A percentile compares a stretch with the other conserved stretches of the same genome.
phyloP scores from a whole-genome alignment of 2,329 filamentous ascomycete species.

The Neopestalotiopsis sp. region DNA sequence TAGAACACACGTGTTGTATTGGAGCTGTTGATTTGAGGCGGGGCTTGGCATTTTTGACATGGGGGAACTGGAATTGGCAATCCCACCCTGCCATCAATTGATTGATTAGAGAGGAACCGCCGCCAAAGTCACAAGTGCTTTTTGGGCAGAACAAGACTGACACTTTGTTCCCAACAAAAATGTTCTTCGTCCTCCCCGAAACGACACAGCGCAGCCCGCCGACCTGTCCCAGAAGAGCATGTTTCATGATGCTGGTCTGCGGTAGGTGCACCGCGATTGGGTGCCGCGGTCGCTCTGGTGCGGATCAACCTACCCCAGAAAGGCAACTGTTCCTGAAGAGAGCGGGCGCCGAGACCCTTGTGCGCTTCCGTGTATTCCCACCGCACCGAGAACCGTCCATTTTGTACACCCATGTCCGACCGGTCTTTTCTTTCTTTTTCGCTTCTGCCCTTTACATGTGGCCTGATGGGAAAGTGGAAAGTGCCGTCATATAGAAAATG shows the following conservation, averaged over 20 bases:
- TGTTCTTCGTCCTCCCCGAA: conserved; percentile 1
- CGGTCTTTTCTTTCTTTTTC: not conserved
- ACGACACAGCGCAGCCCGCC: not conserved
- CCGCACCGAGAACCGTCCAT: not conserved
- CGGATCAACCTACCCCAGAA: conserved; percentile 7
- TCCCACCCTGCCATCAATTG: not conserved
- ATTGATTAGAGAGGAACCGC: too few relatives aligned
- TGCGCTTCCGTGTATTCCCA: not conserved
- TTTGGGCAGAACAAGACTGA: not conserved
- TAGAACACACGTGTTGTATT: conserved; percentile 2
- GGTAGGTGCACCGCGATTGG: not conserved
- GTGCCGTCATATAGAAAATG: not conserved
- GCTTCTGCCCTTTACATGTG: not conserved
- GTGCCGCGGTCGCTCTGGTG: not conserved
- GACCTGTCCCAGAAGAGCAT: not conserved
- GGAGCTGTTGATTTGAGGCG: conserved; percentile 8
- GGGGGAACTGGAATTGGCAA: not conserved
- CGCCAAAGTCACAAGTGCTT: not conserved
- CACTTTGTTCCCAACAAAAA: not conserved
- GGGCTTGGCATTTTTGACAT: not conserved
- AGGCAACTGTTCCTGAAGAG: conserved; percentile 9
- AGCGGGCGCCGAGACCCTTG: not conserved
- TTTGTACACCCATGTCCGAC: not conserved
- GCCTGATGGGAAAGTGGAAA: not conserved
- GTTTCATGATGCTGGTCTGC: conserved; percentile 6